Conservation (phyloP, 169 alveolate species). For the Pseudocohnilembus persalinus region DNA sequence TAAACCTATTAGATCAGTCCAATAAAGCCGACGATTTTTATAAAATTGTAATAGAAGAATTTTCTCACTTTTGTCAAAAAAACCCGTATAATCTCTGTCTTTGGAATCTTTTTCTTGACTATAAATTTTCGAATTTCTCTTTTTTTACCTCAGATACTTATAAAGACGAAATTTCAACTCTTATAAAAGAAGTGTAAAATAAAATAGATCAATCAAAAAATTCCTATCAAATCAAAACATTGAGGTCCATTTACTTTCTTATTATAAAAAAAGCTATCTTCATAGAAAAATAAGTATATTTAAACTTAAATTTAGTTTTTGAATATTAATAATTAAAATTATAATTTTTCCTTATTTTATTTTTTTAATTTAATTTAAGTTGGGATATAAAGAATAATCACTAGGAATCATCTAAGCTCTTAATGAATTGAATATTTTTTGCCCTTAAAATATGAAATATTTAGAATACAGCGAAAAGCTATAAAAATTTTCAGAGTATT, state of each 20-base stretch:
- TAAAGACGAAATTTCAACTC: background rate
- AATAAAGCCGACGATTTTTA: background rate
- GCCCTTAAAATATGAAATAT: background rate
- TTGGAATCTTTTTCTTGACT: background rate
- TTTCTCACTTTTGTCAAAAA: no score
- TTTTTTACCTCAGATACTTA: background rate
- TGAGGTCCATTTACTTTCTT: background rate
- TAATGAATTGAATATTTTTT: background rate
- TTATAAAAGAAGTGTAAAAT: background rate
- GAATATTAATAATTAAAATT: no score
- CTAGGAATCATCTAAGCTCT: background rate
- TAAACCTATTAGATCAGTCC: background rate
- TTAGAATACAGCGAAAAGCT: background rate
- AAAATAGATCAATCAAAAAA: background rate
- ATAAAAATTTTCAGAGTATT: no score
- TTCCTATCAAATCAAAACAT: background rate
- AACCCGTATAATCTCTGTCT: background rate
- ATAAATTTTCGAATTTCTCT: background rate
- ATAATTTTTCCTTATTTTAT: no score
- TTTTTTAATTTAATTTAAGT: background rate
- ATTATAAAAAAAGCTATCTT: background rate
- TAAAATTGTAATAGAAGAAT: background rate
- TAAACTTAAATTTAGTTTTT: background rate
- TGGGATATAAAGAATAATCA: background rate
- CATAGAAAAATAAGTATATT: background rate